Conservation (phyloP, 495 filamentous ascomycete genomes). For the Echria macrotheca region DNA sequence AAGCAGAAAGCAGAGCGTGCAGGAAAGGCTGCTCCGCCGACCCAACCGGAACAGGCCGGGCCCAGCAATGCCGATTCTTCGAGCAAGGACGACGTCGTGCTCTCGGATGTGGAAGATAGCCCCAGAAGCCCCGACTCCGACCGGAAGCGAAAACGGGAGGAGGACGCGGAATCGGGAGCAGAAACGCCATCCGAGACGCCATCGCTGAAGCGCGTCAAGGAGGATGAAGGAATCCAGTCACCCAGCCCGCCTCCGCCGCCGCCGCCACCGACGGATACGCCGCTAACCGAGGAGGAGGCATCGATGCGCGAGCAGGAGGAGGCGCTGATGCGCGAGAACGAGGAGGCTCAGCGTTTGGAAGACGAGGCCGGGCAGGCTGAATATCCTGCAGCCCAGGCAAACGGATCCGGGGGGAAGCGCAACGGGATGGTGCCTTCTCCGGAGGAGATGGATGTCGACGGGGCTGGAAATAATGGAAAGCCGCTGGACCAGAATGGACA, state of each 20-base stretch:
- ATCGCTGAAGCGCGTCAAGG: slow-evolving; percentile 45
- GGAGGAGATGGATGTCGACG: slow-evolving; percentile 10
- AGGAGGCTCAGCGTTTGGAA: slow-evolving; percentile 37
- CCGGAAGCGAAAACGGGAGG: slow-evolving; percentile 61
- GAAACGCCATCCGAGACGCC: slow-evolving; percentile 40
- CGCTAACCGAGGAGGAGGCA: slow-evolving; percentile 30
- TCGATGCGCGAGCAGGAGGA: slow-evolving; percentile 40
- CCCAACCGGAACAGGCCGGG: no score
- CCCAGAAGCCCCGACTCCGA: slow-evolving; percentile 26
- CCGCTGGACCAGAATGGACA: slow-evolving; percentile 2
- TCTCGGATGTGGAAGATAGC: slow-evolving; percentile 38
- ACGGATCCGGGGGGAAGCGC: background rate
- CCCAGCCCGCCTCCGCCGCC: slow-evolving; percentile 44
- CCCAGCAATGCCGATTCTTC: no score
- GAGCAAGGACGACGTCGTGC: slow-evolving; percentile 20
- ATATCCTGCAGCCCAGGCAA: slow-evolving; percentile 12
- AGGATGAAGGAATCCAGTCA: slow-evolving; percentile 32
- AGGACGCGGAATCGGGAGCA: slow-evolving; percentile 24
- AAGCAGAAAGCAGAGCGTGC: slow-evolving; percentile 54
- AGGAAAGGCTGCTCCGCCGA: slow-evolving; percentile 11
- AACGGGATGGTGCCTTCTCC: background rate
- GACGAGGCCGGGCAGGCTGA: slow-evolving; percentile 39
- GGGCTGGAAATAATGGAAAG: slow-evolving; percentile 6
- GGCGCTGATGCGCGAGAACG: slow-evolving; percentile 32
- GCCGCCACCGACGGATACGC: slow-evolving; percentile 30